Base-by-base conservation (phyloP, 2,329 filamentous ascomycete species). In the Sclerotinia glacialis region DNA sequence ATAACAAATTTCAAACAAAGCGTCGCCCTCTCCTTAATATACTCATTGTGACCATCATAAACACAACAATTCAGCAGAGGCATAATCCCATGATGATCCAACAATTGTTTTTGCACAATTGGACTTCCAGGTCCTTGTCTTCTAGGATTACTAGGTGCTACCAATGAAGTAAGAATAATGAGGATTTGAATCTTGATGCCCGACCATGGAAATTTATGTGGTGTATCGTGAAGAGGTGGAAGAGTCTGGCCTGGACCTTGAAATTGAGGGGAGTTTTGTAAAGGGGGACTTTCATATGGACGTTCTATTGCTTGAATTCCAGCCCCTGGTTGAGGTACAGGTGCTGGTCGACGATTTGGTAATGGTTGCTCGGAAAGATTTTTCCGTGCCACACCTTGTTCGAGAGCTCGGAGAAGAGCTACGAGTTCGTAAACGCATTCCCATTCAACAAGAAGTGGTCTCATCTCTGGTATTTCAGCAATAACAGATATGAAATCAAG, bases 181-280 rank as follows among this genome's bases (percentile, higher is more conserved):
- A 98, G 90, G 52, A 96, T 93, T 67, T 97, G 88, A 59, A 93
- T 95, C 80, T 98, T 98, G 73, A 97, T 89, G 65, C 95, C 85
- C 1, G 83, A 79, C 86, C 86, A 89, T 0, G 86, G 82, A 73
- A 87, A 89, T 72, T 86, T 85, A 76, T 87, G 82, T 0, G 86
- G 85, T 0, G 83, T 82, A 49, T 89, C 86, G 67, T 96, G 78
- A 79, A 90, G 79, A 2, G 80, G 80, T 72, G 75, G 82, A 69
- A 77, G 80, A 67, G 78, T 82, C 53, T 59, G 63, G 11, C 60
- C 34, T 18, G 65, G 53, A 21, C 59, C 52, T 67, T 74, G 81
- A 77, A 76, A 68, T 72, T 77, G 55, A 5, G 65, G 59, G 21
- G 60, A 44, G 26, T 62, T 54, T 60, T 68, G 58, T 0, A 5